A percentile compares a stretch with the other conserved stretches of the same genome.
phyloP scores from a whole-genome alignment of 2,329 filamentous ascomycete species.

The Monosporascus sp. region DNA sequence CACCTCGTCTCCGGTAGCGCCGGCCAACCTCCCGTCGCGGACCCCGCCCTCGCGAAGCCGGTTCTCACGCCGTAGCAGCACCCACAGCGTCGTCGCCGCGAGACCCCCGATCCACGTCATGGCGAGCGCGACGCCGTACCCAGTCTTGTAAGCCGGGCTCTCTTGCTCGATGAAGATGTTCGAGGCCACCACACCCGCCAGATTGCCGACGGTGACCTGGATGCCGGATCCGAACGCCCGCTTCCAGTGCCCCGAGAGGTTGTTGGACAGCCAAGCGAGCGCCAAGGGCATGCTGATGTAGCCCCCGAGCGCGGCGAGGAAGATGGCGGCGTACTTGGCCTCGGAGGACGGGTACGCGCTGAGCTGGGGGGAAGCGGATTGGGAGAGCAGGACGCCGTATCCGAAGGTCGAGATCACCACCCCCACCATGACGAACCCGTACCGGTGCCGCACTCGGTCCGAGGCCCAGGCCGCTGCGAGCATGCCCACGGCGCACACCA shows the following conservation, averaged over 20 bases:
- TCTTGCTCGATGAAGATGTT: constrained; percentile 30
- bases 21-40: constrained; percentile 34
- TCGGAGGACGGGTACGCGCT: constrained; percentile 13
- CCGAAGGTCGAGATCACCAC: constrained; percentile 24
- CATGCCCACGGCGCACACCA: constrained; percentile 26
- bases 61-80: constrained; percentile 39
- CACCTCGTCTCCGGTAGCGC: constrained; percentile 18
- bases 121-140: constrained; percentile 28
- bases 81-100: constrained; percentile 31
- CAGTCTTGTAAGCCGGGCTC: constrained; percentile 29
- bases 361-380: constrained; percentile 6
- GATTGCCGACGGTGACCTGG: constrained; percentile 45
- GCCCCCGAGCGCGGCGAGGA: constrained; percentile 30
- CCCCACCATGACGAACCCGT: constrained; percentile 27
- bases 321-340: constrained; percentile 30
- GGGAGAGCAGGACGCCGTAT: constrained; percentile 28
- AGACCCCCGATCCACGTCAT: constrained; percentile 27
- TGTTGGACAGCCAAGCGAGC: constrained; percentile 46
- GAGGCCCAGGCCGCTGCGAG: constrained; percentile 27
- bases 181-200: constrained; percentile 30
- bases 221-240: constrained; percentile 42
- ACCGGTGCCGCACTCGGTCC: constrained; percentile 29
- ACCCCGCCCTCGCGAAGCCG: constrained; percentile 38
- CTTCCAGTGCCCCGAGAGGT: constrained; percentile 48
- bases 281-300: constrained; percentile 28